Base-by-base conservation (phyloP, 225 moss, liverwort and hornwort species). In the Anthoceros angustus region DNA sequence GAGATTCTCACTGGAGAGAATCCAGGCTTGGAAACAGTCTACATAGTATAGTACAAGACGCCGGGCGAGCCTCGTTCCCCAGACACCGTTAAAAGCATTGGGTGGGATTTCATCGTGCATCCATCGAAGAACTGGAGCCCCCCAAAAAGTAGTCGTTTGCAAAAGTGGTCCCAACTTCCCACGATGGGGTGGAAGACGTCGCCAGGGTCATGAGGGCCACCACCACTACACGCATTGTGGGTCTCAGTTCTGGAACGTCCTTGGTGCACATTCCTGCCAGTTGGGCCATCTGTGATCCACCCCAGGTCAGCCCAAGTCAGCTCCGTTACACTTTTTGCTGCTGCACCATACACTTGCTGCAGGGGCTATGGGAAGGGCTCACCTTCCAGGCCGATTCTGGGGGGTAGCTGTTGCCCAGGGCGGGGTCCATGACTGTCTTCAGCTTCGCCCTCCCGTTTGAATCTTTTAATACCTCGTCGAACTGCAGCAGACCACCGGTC, bases 161-260 rank as follows among this genome's bases (percentile, higher is more conserved):
- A 15, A 20, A 15, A 18, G 55, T 15, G 14, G 77, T 67, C 41
- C 73, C 70, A 41, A 85, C 70, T 9, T 85, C 82, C 90, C 88
- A 95, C 0, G 85, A 90, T 75, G 88, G 82, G 14, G 90, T 82
- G 66, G 79, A 67, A 7, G 85, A 88, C 42, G 32, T 32, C 32
- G 90, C 88, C 69, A 95, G 62, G 5, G 86, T 88, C 94, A 95
- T 95, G 9, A 95, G 76, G 5, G 86, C 80, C 14, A 95, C 88
- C 39, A 95, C 94, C 0, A 70, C 86, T 72, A 76, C 86, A 39
- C 94, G 83, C 90, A 95, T 95, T n/a, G 72, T 86, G 8, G 94
- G 91, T 66, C 94, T 78, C 63, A 74, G 74, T 69, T 70, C 68
- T 0, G 94, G 88, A 3, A 74, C 63, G 68, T 95, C 94, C 18